phyloP scores from a whole-genome alignment of 129 eudicot genomes.

The Helianthus tuberosus region DNA sequence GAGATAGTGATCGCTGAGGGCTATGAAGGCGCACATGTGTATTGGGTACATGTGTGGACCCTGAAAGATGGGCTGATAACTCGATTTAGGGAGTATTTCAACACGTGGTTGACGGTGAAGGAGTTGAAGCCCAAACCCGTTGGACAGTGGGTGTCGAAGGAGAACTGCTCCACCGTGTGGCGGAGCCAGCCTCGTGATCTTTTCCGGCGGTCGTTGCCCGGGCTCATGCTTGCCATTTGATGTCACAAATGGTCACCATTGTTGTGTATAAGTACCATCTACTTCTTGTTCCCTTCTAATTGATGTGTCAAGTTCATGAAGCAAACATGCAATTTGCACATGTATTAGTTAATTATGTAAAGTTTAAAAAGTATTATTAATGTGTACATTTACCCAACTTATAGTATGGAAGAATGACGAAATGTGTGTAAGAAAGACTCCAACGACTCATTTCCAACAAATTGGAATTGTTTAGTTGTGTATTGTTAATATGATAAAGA shows the following conservation, averaged over 20 bases:
- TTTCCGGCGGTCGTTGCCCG: constrained; percentile 65
- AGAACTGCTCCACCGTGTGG: constrained; percentile 55
- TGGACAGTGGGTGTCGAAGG: constrained; percentile 29
- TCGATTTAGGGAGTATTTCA: constrained; percentile 80
- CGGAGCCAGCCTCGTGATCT: constrained; percentile 70
- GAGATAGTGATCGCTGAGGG: constrained; percentile 81
- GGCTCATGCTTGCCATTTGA: constrained; percentile 78
- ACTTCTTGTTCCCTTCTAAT: neutral
- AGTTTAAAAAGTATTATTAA: neutral
- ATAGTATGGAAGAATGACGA: neutral
- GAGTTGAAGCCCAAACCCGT: constrained; percentile 51
- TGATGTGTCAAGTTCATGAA: neutral
- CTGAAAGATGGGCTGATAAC: constrained; percentile 58
- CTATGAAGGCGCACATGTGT: constrained; percentile 74
- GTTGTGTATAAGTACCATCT: neutral
- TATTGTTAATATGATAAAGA: no score
- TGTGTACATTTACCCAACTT: neutral
- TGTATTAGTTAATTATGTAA: neutral
- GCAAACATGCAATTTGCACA: neutral
- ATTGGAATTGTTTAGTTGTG: no score
- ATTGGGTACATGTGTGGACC: constrained; percentile 95
- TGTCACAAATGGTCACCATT: neutral
- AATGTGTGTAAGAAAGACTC: no score
- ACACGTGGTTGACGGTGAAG: constrained; percentile 78
- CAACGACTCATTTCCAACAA: no score